These are phyloP conservation scores for Zopfia rhizophila DNA, from an alignment of 2,329 filamentous ascomycete species.

Conservation along the genomic window DNA sequence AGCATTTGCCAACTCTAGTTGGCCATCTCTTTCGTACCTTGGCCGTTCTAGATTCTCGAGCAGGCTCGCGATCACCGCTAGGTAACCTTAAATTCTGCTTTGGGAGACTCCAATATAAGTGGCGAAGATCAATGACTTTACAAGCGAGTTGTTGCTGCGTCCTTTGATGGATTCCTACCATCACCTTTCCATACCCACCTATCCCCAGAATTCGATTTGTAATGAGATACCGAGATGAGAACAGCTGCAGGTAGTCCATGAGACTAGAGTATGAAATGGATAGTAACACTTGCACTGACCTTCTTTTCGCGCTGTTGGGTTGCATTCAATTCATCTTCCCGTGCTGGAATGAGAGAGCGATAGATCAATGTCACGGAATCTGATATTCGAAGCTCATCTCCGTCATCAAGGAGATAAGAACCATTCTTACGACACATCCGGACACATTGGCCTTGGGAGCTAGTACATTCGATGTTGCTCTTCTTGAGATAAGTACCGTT, in stretches of 20 bases:
- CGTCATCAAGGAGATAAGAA: constrained; percentile 55
- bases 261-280: constrained; percentile 4
- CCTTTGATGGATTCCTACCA: constrained; percentile 63
- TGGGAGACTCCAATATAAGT: constrained; percentile 24
- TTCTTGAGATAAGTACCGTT: constrained; percentile 55
- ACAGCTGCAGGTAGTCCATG: constrained; percentile 48
- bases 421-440: constrained; percentile 44
- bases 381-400: constrained; percentile 54
- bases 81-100: no score
- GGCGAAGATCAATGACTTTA: constrained; percentile 68
- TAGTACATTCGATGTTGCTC: constrained; percentile 29
- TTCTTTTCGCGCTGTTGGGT: constrained; percentile 50
- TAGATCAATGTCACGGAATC: constrained; percentile 41
- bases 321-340: constrained; percentile 24
- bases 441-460: constrained; percentile 35
- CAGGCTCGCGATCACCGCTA: no score
- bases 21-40: constrained; percentile 30
- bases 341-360: constrained; percentile 17
- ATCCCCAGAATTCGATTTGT: constrained; percentile 63
- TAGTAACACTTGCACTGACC: constrained; percentile 39
- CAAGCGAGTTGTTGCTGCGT: constrained; percentile 73
- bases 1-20: constrained; percentile 35
- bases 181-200: constrained; percentile 65
- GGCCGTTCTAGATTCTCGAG: no score
- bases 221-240: constrained; percentile 61